Base-by-base conservation (phyloP, 495 filamentous ascomycete species). In the Aspergillus bertholletiae region DNA sequence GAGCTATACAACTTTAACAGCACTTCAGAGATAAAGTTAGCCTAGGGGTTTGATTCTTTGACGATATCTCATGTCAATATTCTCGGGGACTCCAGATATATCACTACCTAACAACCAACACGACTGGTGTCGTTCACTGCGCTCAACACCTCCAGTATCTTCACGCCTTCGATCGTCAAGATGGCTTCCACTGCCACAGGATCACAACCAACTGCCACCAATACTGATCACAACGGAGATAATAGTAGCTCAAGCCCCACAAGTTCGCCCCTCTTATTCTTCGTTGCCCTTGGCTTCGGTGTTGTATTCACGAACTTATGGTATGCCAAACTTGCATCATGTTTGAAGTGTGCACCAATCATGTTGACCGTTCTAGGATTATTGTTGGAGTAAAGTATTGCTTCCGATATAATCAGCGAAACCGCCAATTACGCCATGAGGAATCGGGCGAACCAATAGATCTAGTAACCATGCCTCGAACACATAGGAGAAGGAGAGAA, bases 371-470 rank as follows among this genome's bases (percentile, higher is more conserved):
- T 53, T 51, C 48, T 61, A 97, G 94, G 94, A 98, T 98, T 68
- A 98, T 98, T 63, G 94, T 98, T 59, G 94, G 94, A 35, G 94
- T 98, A 47, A 98, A 98, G 72, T 98, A 98, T 72, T 98, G 94
- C 73, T 98, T 98, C 69, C 82, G 94, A 49, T 97, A 98, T 69
- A 98, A 97, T 69, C 92, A 95, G 57, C 84, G 94, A 24, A 95
- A 95, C 69, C 88, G 94, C 27, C 84, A 84, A 44, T 72, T 88
- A 55, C 85, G 88, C 49, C 80, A 86, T 56, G 86, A 86, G 56
- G 92, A 96, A 61, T 88, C 92, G 60, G 90, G 86, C 56, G 95
- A 97, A 39, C 88, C 89, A 1, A 96, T 78, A 46, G 89, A 91
- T 64, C 73, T 96, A 55, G 79, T 88, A 50, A 76, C 84, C 53